Evolutionary conservation across 2,329 filamentous ascomycete genomes (phyloP).

Genomic region (Colletotrichum lupini): DNA sequence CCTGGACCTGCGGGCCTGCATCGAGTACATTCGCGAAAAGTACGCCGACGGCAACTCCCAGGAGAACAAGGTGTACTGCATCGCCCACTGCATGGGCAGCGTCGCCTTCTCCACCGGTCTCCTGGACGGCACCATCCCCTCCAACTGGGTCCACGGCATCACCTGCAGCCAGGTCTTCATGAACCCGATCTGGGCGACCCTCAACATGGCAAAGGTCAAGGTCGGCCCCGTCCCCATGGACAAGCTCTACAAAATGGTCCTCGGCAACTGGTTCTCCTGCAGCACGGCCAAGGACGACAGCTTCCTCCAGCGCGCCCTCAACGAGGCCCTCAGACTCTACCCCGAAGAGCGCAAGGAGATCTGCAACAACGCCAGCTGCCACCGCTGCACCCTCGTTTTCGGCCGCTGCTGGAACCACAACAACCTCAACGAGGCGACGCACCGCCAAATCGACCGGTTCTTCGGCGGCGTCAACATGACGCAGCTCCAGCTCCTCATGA

Average conservation of each 20-base stretch:
- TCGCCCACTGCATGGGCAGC: conserved; percentile 73
- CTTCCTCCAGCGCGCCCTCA: conserved; percentile 60
- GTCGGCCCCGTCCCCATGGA: conserved; percentile 61
- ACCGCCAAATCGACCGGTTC: conserved; percentile 69
- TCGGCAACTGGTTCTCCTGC: conserved; percentile 67
- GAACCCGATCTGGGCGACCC: conserved; percentile 67
- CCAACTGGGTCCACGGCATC: conserved; percentile 67
- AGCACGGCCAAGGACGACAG: conserved; percentile 57
- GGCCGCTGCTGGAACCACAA: conserved; percentile 73
- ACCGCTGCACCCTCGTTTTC: conserved; percentile 69
- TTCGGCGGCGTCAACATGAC: conserved; percentile 73
- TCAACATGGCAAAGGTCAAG: conserved; percentile 67
- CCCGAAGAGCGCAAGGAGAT: conserved; percentile 65
- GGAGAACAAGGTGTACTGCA: conserved; percentile 61
- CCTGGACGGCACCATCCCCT: conserved; percentile 69
- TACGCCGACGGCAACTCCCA: conserved; percentile 42
- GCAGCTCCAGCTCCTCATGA: conserved; percentile 66
- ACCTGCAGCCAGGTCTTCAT: conserved; percentile 72
- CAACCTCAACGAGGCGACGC: conserved; percentile 75
- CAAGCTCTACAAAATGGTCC: conserved; percentile 56
- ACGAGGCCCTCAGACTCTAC: conserved; percentile 68
- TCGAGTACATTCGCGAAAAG: conserved; percentile 61
- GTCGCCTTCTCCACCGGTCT: conserved; percentile 69
- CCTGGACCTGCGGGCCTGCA: conserved; percentile 66
- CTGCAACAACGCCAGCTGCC: conserved; percentile 71